phyloP scores from a whole-genome alignment of 1,139 yeast genomes.

The Protomyces inouyei region DNA sequence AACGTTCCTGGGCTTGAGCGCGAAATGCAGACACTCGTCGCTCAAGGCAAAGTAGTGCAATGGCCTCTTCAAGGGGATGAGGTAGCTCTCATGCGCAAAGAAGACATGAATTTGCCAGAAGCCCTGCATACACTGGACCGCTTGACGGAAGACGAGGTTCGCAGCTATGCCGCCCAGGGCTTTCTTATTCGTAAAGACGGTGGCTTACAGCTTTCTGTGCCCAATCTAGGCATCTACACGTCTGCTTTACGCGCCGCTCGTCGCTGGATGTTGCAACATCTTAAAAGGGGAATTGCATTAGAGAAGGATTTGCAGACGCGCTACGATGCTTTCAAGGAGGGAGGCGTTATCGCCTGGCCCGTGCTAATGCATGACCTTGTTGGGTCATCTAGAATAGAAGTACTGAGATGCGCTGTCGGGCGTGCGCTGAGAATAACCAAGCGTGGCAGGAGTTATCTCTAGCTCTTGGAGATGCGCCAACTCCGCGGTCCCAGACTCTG shows the following conservation, averaged over 20 bases:
- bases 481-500: constrained; percentile 61
- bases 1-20: constrained; percentile 17
- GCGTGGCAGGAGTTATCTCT: constrained; percentile 3
- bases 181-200: constrained; percentile 9
- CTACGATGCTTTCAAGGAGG: constrained; percentile 19
- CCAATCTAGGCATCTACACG: constrained; percentile 3
- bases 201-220: constrained; percentile 2
- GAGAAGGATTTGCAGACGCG: constrained; percentile 19
- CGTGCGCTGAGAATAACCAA: constrained; percentile 13
- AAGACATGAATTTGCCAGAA: constrained; percentile 2
- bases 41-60: constrained; percentile 1
- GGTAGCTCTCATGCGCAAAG: constrained; percentile 8
- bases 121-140: not conserved
- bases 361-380: constrained; percentile 20
- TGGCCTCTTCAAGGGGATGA: constrained; percentile 11
- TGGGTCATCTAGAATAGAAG: constrained; percentile 14
- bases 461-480: constrained; percentile 53
- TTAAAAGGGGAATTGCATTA: constrained; percentile 3
- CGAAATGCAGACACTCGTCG: constrained; percentile 8
- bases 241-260: constrained; percentile 5
- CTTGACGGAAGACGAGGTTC: constrained; percentile 4
- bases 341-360: constrained; percentile 10
- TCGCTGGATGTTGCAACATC: constrained; percentile 1
- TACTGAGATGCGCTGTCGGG: constrained; percentile 11
- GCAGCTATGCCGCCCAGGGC: constrained; percentile 6